Evolutionary conservation across 2,329 filamentous ascomycete species (phyloP), one percentile per base, ranked within the genome.

Genomic region (Trichoderma pleuroti): DNA sequence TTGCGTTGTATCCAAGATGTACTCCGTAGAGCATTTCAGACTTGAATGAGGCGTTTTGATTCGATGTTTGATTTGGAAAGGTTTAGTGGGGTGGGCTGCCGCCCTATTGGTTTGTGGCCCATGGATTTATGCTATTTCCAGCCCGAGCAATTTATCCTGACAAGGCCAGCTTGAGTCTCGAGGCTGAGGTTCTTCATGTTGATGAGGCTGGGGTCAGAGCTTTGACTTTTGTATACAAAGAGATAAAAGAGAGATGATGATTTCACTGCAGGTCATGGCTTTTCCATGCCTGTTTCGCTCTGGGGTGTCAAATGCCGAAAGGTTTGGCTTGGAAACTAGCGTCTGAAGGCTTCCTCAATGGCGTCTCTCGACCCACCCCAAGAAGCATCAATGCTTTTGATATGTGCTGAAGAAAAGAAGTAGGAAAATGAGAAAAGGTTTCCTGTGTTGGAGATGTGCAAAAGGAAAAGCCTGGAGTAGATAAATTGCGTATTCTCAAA

Each of bases 41-140:
- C n/a, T 56, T 49, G 21, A 59, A 24, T 26, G 21, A 39, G 32
- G 46, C 49, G 18, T 28, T 63, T 46, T 36, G 36, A 39, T 65
- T 57, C 32, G 32, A 56, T 42, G 49, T 42, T 57, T 49, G 49
- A 28, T 26, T 57, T 68, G 66, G 26, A 56, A 34, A 68, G 16
- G 36, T 52, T 68, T 61, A 61, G 56, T 68, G 66, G 56, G 64
- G 36, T n/a, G 63, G 66, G 66, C 39, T 68, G 14, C 32, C 66
- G 66, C 66, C 52, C 64, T 67, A 67, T 57, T 57, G 24, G 49
- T 30, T 26, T 16, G 32, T 46, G 34, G 24, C 24, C 3, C 34
- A 36, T 59, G 49, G 21, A 21, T 46, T 46, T 46, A 16, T 28
- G 4, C 39, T 46, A 59, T 42, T 26, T 49, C n/a, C 2, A 28